These are phyloP conservation scores for Corymbia calophylla DNA, from an alignment of 441 rosid genomes.

Conservation along the genomic window DNA sequence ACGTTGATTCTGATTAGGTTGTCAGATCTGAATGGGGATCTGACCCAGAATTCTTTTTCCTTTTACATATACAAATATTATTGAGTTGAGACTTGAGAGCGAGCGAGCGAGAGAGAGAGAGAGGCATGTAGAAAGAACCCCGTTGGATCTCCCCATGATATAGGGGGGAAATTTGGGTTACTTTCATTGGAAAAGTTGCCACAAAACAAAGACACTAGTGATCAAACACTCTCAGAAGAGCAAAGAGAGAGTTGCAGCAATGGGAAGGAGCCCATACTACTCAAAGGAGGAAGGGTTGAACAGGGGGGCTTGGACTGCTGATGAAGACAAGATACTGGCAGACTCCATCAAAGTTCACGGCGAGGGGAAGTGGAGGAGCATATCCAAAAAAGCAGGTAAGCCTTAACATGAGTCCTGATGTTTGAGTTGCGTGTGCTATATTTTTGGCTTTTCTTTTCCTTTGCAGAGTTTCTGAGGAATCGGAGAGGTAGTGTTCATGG, in stretches of 20 bases:
- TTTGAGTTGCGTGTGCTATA: neutral
- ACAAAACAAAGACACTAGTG: neutral
- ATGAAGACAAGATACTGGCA: neutral
- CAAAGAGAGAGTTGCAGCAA: neutral
- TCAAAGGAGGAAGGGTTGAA: neutral
- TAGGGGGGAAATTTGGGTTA: neutral
- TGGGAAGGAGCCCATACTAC: neutral
- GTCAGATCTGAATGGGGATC: neutral
- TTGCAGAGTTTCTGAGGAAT: neutral
- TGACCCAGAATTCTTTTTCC: neutral
- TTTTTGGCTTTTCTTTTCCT: neutral
- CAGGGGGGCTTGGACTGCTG: neutral
- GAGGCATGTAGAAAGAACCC: neutral
- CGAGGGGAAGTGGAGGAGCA: neutral
- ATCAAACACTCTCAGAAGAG: neutral
- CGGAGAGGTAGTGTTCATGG: neutral
- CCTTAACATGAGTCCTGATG: neutral
- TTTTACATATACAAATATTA: neutral
- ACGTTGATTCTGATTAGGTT: neutral
- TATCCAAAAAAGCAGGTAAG: neutral
- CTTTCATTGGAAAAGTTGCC: neutral
- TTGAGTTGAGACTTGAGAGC: neutral
- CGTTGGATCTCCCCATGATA: neutral
- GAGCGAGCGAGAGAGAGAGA: neutral
- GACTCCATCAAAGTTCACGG: neutral